These are phyloP conservation scores for Xerocomellus chrysenteron DNA, from an alignment of 768 basidiomycete genomes.

Conservation along the genomic window DNA sequence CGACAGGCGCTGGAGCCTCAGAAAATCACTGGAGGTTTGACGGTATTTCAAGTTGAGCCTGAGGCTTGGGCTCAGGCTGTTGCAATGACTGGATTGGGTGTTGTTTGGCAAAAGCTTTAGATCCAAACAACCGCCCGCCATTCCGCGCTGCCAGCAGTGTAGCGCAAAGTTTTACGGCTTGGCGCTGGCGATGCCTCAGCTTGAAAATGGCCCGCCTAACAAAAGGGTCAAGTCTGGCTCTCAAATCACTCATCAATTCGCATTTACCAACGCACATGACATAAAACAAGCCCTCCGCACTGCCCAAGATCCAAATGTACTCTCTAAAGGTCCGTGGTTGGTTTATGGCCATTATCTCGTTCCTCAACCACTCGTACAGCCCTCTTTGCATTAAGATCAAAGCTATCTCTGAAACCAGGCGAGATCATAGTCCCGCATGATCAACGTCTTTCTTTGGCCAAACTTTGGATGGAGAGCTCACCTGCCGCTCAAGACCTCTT, in stretches of 20 bases:
- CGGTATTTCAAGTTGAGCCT: no score
- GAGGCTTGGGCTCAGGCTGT: no score
- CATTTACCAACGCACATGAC: slow-evolving; percentile 23
- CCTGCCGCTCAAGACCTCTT: slow-evolving; percentile 64
- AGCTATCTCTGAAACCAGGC: slow-evolving; percentile 45
- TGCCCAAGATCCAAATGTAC: slow-evolving; percentile 12
- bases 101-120: slow-evolving; percentile 27
- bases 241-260: slow-evolving; percentile 6
- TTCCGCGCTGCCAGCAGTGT: not conserved
- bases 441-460: slow-evolving; percentile 55
- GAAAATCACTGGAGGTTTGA: no score
- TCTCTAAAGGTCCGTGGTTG: slow-evolving; percentile 23
- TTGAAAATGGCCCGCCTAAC: slow-evolving; percentile 4
- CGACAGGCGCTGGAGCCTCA: no score
- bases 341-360: not conserved
- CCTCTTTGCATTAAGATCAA: slow-evolving; percentile 56
- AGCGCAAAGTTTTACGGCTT: not conserved
- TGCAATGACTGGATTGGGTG: not conserved
- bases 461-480: slow-evolving; percentile 58
- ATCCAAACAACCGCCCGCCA: slow-evolving; percentile 23
- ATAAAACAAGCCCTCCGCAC: slow-evolving; percentile 18
- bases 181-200: slow-evolving; percentile 16
- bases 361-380: slow-evolving; percentile 24
- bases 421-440: slow-evolving; percentile 59
- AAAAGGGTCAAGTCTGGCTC: slow-evolving; percentile 27